Evolutionary conservation across 2,329 filamentous ascomycete species (phyloP).

Genomic region (Apiospora sp.): DNA sequence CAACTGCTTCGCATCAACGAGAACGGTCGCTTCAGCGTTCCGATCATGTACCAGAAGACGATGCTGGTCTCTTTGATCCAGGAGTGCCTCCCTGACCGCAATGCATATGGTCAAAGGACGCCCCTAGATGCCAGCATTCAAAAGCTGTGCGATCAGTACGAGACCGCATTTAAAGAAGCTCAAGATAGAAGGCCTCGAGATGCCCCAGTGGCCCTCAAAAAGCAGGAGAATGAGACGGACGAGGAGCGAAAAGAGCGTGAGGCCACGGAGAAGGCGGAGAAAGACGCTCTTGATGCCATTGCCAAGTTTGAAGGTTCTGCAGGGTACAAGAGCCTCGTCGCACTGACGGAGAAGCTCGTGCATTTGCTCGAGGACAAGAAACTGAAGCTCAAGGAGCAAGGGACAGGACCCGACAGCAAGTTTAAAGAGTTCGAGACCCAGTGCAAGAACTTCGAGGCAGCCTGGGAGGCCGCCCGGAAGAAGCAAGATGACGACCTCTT

Average conservation of each 20-base stretch:
- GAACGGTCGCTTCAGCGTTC: slow-evolving; percentile 64
- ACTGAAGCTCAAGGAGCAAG: background rate
- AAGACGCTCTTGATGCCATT: slow-evolving; percentile 39
- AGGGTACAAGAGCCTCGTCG: too few species aligned
- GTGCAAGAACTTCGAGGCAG: slow-evolving; percentile 26
- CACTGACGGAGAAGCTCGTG: slow-evolving; percentile 34
- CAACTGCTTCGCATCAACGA: slow-evolving; percentile 67
- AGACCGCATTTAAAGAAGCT: too few species aligned
- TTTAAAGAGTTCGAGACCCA: slow-evolving; percentile 25
- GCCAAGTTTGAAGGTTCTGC: slow-evolving; percentile 19
- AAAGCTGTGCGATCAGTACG: too few species aligned
- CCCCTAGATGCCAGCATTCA: slow-evolving; percentile 29
- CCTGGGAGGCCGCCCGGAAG: slow-evolving; percentile 29
- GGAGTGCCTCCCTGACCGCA: slow-evolving; percentile 4
- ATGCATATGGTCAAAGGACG: too few species aligned
- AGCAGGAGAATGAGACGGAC: too few species aligned
- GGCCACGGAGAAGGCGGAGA: slow-evolving; percentile 38
- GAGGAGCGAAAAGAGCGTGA: too few species aligned
- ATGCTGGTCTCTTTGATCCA: slow-evolving; percentile 24
- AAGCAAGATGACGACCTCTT: slow-evolving; percentile 58
- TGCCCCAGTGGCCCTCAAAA: too few species aligned
- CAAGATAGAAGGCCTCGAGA: too few species aligned
- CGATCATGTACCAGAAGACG: slow-evolving; percentile 32
- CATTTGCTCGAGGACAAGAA: slow-evolving; percentile 48
- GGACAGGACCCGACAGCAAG: background rate